Conservation (phyloP, 495 filamentous ascomycete genomes). For the Echria macrotheca region DNA sequence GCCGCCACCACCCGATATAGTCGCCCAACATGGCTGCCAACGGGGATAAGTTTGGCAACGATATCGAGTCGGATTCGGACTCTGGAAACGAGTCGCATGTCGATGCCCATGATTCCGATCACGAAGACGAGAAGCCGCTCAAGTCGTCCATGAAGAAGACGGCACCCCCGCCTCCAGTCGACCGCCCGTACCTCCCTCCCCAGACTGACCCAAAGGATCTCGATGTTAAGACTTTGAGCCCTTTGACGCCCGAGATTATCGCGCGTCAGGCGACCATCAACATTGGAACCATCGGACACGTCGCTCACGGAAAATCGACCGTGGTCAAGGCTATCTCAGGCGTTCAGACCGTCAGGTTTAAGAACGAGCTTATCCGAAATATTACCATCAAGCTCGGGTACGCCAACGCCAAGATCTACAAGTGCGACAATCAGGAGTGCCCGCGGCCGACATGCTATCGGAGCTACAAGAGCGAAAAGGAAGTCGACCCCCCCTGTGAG, state of each 20-base stretch:
- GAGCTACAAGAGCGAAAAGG: conserved; percentile 97
- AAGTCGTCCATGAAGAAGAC: conserved; percentile 47
- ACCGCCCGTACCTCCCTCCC: conserved; percentile 61
- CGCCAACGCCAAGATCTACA: conserved; percentile 98
- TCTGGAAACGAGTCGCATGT: conserved; percentile 41
- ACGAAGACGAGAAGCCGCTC: conserved; percentile 38
- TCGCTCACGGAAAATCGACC: conserved; percentile 97
- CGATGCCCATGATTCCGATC: conserved; percentile 32
- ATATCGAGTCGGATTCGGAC: conserved; percentile 44
- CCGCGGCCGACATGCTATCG: conserved; percentile 92
- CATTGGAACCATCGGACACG: conserved; percentile 97
- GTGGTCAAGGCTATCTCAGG: conserved; percentile 99
- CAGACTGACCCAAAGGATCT: conserved; percentile 86
- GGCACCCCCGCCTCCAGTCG: conserved; percentile 32
- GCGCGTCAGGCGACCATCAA: conserved; percentile 97
- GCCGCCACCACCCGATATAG: conserved; percentile 5
- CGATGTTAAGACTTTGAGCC: conserved; percentile 70
- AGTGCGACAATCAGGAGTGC: conserved; percentile 88
- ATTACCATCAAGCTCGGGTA: conserved; percentile 99
- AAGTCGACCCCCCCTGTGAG: conserved; percentile 92
- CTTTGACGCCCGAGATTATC: conserved; percentile 93
- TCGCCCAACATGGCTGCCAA: conserved; percentile 39
- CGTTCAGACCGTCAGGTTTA: conserved; percentile 97
- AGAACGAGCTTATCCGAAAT: conserved; percentile 97
- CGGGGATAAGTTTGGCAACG: conserved; percentile 45